Evolutionary conservation across 2,329 filamentous ascomycete species (phyloP).

Genomic region (Penicillium sp.): DNA sequence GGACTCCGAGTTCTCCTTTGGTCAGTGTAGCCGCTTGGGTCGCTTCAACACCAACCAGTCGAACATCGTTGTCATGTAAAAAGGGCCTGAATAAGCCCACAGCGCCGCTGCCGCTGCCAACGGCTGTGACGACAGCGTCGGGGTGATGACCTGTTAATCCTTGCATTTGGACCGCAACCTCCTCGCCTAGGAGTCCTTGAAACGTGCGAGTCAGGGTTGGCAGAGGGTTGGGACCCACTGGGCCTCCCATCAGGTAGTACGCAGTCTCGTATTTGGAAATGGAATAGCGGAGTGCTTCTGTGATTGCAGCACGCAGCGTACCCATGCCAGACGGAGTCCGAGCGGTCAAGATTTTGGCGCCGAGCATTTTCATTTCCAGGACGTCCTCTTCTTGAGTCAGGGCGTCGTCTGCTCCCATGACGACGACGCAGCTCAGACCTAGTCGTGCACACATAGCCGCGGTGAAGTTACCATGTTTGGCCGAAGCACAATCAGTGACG

Average conservation of each 20-base stretch:
- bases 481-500: constrained; percentile 24
- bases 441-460: constrained; percentile 23
- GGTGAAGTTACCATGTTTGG: constrained; percentile 24
- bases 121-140: constrained; percentile 22
- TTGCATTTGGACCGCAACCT: constrained; percentile 23
- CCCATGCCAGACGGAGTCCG: constrained; percentile 22
- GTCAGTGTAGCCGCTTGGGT: constrained; percentile 17
- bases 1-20: constrained; percentile 19
- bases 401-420: constrained; percentile 24
- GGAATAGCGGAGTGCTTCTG: constrained; percentile 25
- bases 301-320: constrained; percentile 24
- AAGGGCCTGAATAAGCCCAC: constrained; percentile 24
- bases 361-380: constrained; percentile 22
- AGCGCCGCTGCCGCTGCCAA: constrained; percentile 22
- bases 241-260: constrained; percentile 26
- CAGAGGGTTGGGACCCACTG: constrained; percentile 21
- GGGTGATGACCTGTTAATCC: constrained; percentile 15
- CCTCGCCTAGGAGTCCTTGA: constrained; percentile 24
- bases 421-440: constrained; percentile 18
- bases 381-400: constrained; percentile 18
- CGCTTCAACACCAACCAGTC: constrained; percentile 20
- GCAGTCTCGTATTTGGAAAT: constrained; percentile 23
- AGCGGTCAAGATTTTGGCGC: constrained; percentile 22
- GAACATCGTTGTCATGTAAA: constrained; percentile 10
- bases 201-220: constrained; percentile 25